Percentiles rank a stretch among this genome's conserved stretches.
These are phyloP conservation scores for Corymbia maculata DNA, from an alignment of 345 rosid species.

Conservation along the genomic window DNA sequence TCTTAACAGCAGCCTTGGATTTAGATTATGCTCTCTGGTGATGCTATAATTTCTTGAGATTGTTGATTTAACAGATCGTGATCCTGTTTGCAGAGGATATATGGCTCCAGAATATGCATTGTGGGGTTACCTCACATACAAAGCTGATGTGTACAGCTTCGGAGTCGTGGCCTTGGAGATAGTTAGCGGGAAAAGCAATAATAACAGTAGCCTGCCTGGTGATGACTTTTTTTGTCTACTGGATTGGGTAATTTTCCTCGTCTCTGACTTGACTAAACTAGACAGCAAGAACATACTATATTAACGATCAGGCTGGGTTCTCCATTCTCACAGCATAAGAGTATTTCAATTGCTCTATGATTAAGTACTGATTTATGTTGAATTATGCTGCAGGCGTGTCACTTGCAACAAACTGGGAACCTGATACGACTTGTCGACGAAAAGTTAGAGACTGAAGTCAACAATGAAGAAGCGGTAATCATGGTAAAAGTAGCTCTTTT, in stretches of 20 bases:
- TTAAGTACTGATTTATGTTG: background rate
- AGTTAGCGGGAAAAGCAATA: constrained; percentile 19
- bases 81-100: constrained; percentile 17
- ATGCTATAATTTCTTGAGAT: background rate
- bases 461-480: constrained; percentile 4
- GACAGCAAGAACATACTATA: background rate
- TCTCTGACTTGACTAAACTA: background rate
- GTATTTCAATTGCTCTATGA: background rate
- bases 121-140: constrained; percentile 23
- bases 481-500: constrained; percentile 10
- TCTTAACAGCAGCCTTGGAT: background rate
- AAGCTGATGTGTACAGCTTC: constrained; percentile 32
- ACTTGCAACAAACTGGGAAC: constrained; percentile 10
- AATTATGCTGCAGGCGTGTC: constrained; percentile 9
- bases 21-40: background rate
- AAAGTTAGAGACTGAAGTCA: background rate
- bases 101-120: constrained; percentile 40
- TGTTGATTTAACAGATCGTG: background rate
- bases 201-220: constrained; percentile 4
- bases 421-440: constrained; percentile 11
- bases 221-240: constrained; percentile 10
- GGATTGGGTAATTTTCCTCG: constrained; percentile 13
- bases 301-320: too few species aligned
- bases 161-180: constrained; percentile 29
- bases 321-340: background rate